Evolutionary conservation across 169 alveolate species (phyloP).

Genomic region (Plasmodium coatneyi): DNA sequence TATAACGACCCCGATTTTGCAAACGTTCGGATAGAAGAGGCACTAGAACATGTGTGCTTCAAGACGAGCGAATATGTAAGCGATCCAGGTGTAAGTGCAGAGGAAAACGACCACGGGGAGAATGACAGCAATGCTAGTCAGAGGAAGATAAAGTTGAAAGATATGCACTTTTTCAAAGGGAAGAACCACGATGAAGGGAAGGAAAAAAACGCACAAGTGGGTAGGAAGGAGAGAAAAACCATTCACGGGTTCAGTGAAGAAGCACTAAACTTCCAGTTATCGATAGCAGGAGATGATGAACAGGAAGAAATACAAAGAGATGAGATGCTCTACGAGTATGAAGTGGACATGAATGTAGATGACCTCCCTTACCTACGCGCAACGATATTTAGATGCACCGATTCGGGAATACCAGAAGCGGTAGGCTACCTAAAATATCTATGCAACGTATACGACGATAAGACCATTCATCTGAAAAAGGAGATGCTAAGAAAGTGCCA

Average conservation of each 20-base stretch:
- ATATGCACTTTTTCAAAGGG: not conserved
- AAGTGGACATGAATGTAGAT: constrained; percentile 86
- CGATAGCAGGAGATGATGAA: constrained; percentile 79
- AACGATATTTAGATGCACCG: constrained; percentile 89
- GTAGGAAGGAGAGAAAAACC: not conserved
- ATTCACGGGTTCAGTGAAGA: constrained; percentile 70
- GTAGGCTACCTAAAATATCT: constrained; percentile 90
- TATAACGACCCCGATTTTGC: constrained; percentile 71
- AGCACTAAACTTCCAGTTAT: constrained; percentile 65
- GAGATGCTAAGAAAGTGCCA: constrained; percentile 72
- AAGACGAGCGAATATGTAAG: not conserved
- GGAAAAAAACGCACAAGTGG: not conserved
- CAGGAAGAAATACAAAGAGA: constrained; percentile 85
- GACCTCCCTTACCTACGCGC: constrained; percentile 90
- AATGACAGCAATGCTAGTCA: constrained; percentile 2
- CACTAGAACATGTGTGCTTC: constrained; percentile 68
- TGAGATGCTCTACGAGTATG: constrained; percentile 90
- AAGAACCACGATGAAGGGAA: constrained; percentile 3
- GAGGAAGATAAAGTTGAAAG: not conserved
- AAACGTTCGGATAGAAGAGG: constrained; percentile 73
- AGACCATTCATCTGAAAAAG: constrained; percentile 51
- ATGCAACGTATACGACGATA: constrained; percentile 80
- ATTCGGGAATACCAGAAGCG: constrained; percentile 90
- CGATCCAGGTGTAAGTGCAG: not conserved
- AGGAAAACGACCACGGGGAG: not conserved